phyloP scores from a whole-genome alignment of 2,329 filamentous ascomycete genomes.

The Emericellopsis cladophorae region DNA sequence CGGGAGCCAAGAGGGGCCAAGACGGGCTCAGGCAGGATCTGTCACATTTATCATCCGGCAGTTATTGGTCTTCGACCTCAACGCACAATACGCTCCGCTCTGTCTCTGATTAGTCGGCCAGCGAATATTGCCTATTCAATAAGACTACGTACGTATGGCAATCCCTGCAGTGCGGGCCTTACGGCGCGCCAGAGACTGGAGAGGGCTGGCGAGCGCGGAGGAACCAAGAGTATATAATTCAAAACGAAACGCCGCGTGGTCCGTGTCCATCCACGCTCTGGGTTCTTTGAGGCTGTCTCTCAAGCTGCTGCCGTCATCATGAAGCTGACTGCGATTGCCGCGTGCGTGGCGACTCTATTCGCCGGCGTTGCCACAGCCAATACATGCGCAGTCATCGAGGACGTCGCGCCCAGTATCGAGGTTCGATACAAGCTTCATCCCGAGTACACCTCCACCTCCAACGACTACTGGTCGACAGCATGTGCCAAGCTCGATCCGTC shows the following conservation, averaged over 20 bases:
- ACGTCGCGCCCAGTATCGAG: not conserved
- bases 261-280: not conserved
- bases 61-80: too few relatives aligned
- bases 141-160: too few relatives aligned
- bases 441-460: not conserved
- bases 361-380: not conserved
- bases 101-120: too few relatives aligned
- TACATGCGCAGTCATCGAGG: slow-evolving; percentile 1
- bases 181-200: too few relatives aligned
- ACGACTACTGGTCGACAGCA: slow-evolving; percentile 3
- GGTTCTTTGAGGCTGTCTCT: not conserved
- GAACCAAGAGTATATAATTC: not conserved
- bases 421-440: not conserved
- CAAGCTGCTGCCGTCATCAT: not conserved
- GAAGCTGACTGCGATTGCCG: not conserved
- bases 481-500: slow-evolving; percentile 6
- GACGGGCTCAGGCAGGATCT: too few relatives aligned
- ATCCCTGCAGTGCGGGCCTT: too few relatives aligned
- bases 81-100: too few relatives aligned
- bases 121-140: too few relatives aligned
- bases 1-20: too few relatives aligned
- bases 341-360: not conserved
- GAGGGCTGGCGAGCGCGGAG: too few relatives aligned
- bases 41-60: too few relatives aligned
- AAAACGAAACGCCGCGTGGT: not conserved